Conservation (phyloP, 768 basidiomycete genomes). For the Chalciporus chontae region DNA sequence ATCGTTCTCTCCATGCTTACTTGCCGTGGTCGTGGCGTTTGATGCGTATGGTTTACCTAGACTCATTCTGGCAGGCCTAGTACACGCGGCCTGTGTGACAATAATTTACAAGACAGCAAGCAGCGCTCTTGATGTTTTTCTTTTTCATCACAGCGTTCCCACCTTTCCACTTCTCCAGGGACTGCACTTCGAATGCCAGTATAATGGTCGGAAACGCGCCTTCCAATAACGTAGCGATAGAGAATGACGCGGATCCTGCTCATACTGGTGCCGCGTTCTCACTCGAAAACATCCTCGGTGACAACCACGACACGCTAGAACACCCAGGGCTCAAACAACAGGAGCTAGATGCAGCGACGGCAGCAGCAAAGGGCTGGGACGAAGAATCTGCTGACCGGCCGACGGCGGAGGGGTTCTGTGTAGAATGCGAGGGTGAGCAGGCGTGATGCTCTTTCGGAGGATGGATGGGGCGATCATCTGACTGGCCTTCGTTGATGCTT, state of each 20-base stretch:
- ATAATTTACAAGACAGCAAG: constrained; percentile 1
- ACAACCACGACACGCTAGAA: constrained; percentile 60
- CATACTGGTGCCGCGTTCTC: constrained; percentile 40
- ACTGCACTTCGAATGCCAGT: constrained; percentile 8
- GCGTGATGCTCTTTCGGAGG: background rate
- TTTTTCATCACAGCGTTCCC: constrained; percentile 12
- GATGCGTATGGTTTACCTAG: too few relatives aligned
- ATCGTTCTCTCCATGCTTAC: constrained; percentile 2
- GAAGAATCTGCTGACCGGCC: constrained; percentile 51
- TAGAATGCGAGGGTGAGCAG: constrained; percentile 81
- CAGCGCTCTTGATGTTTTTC: constrained; percentile 6
- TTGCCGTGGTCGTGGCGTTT: background rate
- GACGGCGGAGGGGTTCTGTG: constrained; percentile 62
- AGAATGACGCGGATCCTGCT: constrained; percentile 7
- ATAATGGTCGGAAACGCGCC: constrained; percentile 22
- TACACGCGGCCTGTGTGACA: constrained; percentile 28
- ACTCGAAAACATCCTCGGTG: constrained; percentile 65
- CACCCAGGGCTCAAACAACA: constrained; percentile 39
- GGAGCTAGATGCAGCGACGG: constrained; percentile 33
- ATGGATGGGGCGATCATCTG: background rate
- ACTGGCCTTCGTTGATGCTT: background rate
- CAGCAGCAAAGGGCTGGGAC: constrained; percentile 57
- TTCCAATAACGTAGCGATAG: constrained; percentile 12
- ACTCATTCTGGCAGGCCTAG: background rate
- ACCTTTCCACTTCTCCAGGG: constrained; percentile 1